Conservation (phyloP, 2,329 filamentous ascomycete genomes). For the Colletotrichum musae region DNA sequence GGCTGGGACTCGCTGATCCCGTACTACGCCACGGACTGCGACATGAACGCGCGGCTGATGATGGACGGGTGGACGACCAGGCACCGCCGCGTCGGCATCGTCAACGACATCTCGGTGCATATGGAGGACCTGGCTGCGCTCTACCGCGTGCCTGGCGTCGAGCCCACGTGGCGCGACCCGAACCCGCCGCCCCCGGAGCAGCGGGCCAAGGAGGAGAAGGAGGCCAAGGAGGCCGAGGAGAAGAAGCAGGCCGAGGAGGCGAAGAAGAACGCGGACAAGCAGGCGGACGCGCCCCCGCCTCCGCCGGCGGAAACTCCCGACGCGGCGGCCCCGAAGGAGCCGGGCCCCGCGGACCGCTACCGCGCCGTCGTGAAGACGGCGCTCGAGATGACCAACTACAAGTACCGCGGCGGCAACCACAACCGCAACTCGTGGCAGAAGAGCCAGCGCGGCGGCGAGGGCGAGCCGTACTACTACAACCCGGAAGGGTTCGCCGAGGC, state of each 20-base stretch:
- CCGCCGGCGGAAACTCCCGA: neutral
- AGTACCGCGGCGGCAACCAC: conserved; percentile 54
- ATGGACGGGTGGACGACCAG: conserved; percentile 61
- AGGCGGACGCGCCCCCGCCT: neutral
- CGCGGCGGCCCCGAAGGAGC: conserved; percentile 39
- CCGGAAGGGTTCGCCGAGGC: conserved; percentile 59
- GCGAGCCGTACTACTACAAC: conserved; percentile 68
- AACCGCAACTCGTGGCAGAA: conserved; percentile 67
- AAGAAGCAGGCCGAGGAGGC: neutral
- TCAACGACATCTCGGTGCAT: conserved; percentile 61
- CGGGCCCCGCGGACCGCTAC: conserved; percentile 31
- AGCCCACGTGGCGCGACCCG: conserved; percentile 54
- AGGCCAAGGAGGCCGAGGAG: neutral
- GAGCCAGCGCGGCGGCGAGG: conserved; percentile 64
- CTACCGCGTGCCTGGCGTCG: conserved; percentile 58
- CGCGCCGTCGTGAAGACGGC: conserved; percentile 46
- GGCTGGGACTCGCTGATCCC: conserved; percentile 72
- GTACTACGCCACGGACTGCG: conserved; percentile 71
- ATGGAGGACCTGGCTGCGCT: conserved; percentile 62
- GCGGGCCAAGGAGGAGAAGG: conserved; percentile 9
- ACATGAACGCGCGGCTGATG: conserved; percentile 64
- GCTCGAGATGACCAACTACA: conserved; percentile 58
- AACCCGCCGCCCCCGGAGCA: conserved; percentile 47
- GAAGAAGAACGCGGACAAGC: neutral
- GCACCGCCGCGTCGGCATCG: conserved; percentile 56